phyloP scores from a whole-genome alignment of 139 green algal species.

The Edaphochlamys debaryana region DNA sequence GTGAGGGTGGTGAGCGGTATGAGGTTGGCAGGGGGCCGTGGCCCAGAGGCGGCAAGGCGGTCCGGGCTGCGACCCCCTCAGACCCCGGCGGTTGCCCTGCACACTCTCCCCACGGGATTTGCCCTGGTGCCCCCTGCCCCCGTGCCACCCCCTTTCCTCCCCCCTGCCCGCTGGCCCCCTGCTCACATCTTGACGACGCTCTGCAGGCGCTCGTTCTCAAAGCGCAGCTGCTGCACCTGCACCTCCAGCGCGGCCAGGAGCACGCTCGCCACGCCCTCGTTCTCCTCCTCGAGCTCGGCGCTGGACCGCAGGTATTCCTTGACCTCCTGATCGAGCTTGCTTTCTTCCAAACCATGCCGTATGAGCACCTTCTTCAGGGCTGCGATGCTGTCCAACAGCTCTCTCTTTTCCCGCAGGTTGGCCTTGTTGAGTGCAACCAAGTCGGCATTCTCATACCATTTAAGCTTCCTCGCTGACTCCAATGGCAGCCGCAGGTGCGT shows the following conservation, averaged over 20 bases:
- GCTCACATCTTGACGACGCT: constrained; percentile 24
- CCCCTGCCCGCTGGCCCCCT: no score
- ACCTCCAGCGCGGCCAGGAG: constrained; percentile 47
- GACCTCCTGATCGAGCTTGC: constrained; percentile 45
- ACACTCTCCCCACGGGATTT: no score
- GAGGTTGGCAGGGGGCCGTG: no score
- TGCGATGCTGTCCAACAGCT: constrained; percentile 60
- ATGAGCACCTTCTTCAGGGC: constrained; percentile 51
- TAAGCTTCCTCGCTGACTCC: constrained; percentile 67
- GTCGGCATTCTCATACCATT: constrained; percentile 74
- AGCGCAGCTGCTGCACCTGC: constrained; percentile 22
- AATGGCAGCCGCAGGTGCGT: constrained; percentile 58
- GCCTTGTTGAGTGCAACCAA: constrained; percentile 53
- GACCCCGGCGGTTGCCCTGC: no score
- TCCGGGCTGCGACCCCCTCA: no score
- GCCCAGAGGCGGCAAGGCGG: no score
- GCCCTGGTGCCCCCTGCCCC: no score
- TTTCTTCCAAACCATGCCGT: constrained; percentile 41
- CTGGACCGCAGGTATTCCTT: neutral
- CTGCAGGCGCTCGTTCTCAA: constrained; percentile 36
- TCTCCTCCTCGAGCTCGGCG: constrained; percentile 32
- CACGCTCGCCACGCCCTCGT: constrained; percentile 49
- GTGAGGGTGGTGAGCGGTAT: no score
- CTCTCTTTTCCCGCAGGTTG: constrained; percentile 61
- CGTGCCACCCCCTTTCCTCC: no score